Conservation (phyloP, 805 yeast genomes). For the Ogataea salicorniae region DNA sequence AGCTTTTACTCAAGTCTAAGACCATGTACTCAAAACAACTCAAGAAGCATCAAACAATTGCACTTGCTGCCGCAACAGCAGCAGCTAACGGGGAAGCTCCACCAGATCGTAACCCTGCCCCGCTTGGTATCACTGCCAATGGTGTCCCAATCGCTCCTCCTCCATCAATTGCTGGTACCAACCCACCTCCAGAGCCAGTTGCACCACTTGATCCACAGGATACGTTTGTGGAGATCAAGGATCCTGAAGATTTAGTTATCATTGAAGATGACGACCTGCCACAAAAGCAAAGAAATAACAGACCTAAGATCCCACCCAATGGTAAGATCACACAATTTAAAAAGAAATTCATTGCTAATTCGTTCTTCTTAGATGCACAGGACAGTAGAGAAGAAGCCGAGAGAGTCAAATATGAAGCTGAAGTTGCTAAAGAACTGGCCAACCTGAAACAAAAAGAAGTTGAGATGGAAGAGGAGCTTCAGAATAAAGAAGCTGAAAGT, state of each 20-base stretch:
- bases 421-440: background rate
- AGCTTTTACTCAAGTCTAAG: constrained; percentile 38
- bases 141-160: background rate
- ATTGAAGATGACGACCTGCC: constrained; percentile 86
- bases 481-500: background rate
- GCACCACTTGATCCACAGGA: constrained; percentile 6
- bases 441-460: background rate
- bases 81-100: background rate
- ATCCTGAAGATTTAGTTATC: constrained; percentile 42
- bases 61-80: background rate
- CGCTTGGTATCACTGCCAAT: background rate
- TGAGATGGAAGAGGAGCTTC: background rate
- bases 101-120: background rate
- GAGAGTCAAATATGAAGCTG: background rate
- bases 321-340: constrained; percentile 74
- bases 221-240: constrained; percentile 20
- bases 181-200: background rate
- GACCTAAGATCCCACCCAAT: constrained; percentile 85
- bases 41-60: constrained; percentile 33
- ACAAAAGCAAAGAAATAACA: constrained; percentile 63
- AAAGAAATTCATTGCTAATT: constrained; percentile 50
- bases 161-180: background rate
- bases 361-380: constrained; percentile 49
- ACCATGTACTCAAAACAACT: constrained; percentile 37
- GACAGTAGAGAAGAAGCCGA: constrained; percentile 14